Conservation (phyloP, 257 asterid species). For the Pogostemon cablin region DNA sequence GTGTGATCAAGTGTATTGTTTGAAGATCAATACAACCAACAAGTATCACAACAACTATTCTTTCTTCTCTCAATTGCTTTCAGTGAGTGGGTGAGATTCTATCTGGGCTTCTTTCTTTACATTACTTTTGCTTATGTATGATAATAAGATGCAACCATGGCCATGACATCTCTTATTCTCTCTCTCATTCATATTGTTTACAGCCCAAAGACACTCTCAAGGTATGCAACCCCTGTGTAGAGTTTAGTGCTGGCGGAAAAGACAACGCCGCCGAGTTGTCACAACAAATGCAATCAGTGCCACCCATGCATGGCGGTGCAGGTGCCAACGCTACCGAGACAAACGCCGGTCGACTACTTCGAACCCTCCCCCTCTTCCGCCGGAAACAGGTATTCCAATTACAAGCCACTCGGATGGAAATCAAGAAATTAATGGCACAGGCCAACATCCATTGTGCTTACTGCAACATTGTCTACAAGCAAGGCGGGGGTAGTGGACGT, state of each 20-base stretch:
- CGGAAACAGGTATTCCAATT: conserved; percentile 85
- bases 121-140: not conserved
- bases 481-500: too few relatives aligned
- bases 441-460: too few relatives aligned
- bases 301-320: conserved; percentile 98
- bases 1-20: too few relatives aligned
- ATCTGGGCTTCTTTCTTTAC: not conserved
- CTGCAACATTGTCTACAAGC: too few relatives aligned
- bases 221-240: conserved; percentile 48
- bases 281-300: conserved; percentile 92
- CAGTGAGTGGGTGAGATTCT: not conserved
- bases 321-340: conserved; percentile 68
- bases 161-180: conserved; percentile 37
- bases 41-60: too few relatives aligned
- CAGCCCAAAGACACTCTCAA: conserved; percentile 37
- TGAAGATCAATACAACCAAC: too few relatives aligned
- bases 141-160: conserved; percentile 62
- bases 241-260: conserved; percentile 67
- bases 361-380: conserved; percentile 41
- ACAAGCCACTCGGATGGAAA: conserved; percentile 99
- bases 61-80: conserved; percentile 7
- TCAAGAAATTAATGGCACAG: too few relatives aligned
- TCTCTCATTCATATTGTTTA: conserved; percentile 40
- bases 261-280: conserved; percentile 89
- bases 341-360: conserved; percentile 39